A percentile compares a stretch with the other conserved stretches of the same genome.
These are phyloP conservation scores for Aspergillus bertholletiae DNA, from an alignment of 495 filamentous ascomycete genomes.

Conservation along the genomic window DNA sequence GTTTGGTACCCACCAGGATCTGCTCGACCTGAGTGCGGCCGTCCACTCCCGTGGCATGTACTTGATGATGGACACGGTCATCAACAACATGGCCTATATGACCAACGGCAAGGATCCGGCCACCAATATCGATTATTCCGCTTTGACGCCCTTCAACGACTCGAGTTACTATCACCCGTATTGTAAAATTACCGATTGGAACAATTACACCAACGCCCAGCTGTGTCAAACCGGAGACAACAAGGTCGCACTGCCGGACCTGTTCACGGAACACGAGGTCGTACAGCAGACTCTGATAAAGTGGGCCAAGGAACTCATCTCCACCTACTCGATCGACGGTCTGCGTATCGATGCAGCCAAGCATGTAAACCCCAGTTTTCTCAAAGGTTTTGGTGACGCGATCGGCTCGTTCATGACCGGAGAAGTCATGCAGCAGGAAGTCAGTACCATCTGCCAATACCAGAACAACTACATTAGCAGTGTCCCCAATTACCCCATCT, in stretches of 20 bases:
- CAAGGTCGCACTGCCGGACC: constrained; percentile 59
- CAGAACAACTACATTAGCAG: constrained; percentile 34
- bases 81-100: constrained; percentile 66
- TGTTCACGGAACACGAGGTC: constrained; percentile 58
- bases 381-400: constrained; percentile 51
- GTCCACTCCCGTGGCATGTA: constrained; percentile 62
- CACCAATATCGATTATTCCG: constrained; percentile 55
- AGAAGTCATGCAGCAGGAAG: constrained; percentile 58
- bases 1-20: constrained; percentile 62
- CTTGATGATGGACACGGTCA: constrained; percentile 75
- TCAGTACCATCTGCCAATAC: constrained; percentile 55
- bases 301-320: constrained; percentile 62
- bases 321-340: constrained; percentile 71
- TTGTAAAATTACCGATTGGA: constrained; percentile 64
- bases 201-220: constrained; percentile 46
- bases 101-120: constrained; percentile 50
- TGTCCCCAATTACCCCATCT: constrained; percentile 66
- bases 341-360: constrained; percentile 74
- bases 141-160: constrained; percentile 63
- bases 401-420: constrained; percentile 62
- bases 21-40: constrained; percentile 57
- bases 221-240: constrained; percentile 61
- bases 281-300: constrained; percentile 52
- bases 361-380: constrained; percentile 66
- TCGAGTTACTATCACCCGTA: constrained; percentile 59